These are phyloP conservation scores for Yamadazyma diddensiae DNA, from an alignment of 1,139 yeast species.

Conservation along the genomic window DNA sequence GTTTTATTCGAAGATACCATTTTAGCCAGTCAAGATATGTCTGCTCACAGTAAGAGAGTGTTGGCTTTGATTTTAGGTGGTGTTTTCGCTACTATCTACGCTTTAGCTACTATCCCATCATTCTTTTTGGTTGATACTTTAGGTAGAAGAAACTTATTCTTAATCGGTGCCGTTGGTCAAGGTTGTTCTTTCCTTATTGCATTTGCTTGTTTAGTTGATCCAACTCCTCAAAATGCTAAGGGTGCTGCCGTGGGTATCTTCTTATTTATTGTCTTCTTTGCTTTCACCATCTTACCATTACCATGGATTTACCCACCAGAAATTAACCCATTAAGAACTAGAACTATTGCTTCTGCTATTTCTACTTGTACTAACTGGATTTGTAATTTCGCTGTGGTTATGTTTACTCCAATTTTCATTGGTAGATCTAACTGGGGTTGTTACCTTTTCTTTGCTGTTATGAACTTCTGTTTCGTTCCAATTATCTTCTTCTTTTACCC, in stretches of 20 bases:
- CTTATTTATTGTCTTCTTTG: conserved; percentile 50
- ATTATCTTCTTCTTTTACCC: conserved; percentile 44
- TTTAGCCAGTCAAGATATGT: conserved; percentile 18
- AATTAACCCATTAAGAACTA: conserved; percentile 53
- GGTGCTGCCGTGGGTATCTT: conserved; percentile 51
- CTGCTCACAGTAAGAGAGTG: conserved; percentile 34
- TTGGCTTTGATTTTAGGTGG: conserved; percentile 58
- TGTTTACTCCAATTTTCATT: conserved; percentile 44
- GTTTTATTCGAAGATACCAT: conserved; percentile 54
- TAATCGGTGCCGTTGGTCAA: conserved; percentile 46
- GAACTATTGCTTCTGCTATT: conserved; percentile 52
- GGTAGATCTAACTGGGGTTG: conserved; percentile 35
- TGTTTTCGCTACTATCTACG: conserved; percentile 57
- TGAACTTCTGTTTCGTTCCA: conserved; percentile 36
- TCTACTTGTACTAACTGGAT: conserved; percentile 46
- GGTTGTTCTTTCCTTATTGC: conserved; percentile 35
- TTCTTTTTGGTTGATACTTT: conserved; percentile 58
- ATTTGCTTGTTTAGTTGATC: conserved; percentile 36
- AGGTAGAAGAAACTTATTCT: conserved; percentile 59
- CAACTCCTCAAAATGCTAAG: conserved; percentile 30
- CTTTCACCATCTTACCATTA: conserved; percentile 51
- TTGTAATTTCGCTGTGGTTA: conserved; percentile 40
- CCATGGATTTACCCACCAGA: conserved; percentile 61
- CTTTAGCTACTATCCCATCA: conserved; percentile 57
- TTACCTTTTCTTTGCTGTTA: conserved; percentile 37